Evolutionary conservation across 192 early-diverging fungal genomes (phyloP), one percentile per base, ranked within the genome.

Genomic region (Paraglomus occultum): DNA sequence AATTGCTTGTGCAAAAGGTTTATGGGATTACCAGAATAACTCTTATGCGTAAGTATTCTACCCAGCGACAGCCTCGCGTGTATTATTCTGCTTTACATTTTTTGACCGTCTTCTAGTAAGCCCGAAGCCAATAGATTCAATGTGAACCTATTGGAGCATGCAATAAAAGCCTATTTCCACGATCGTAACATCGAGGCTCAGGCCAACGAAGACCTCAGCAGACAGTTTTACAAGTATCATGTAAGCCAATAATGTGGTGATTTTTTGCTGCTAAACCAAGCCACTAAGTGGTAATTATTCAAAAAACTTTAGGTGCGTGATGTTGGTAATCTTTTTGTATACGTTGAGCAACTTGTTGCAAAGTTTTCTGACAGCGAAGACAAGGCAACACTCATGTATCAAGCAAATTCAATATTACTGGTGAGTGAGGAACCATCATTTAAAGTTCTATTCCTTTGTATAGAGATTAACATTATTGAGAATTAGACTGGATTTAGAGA

Each of bases 1-100:
- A 45, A 53, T 73, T 18, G 71, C 71, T 20, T 55, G 53, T 18
- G 64, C 64, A 52, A 67, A 38, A 15, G 39, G 40, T 17, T 9
- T 54, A 18, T 67, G 64, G 64, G 23, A 51, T 31, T 67, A 44
- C n/a, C 54, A 17, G 17, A 64, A 64, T 51, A 2, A 1, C 17
- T n/a, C 12, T 51, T 57, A 20, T 10, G 54, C 54, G 20, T 57
- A 17, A 10, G 54, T 57, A 57, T 31, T 57, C 20, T 17, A 11
- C 31, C 31, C 3, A 31, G 3, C 3, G 38, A 11, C 54, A 57
- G 38, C 54, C 38, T 57, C 1, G 11, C 11, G 1, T 57, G 54
- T 57, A 57, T 57, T 57, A 17, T 1, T 57, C 0, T 57, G 54
- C 3, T 22, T 18, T 10, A 11, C 38, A 11, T 57, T 57, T 57